Evolutionary conservation across 2,329 filamentous ascomycete species (phyloP).

Genomic region (Talaromyces amestolkiae): DNA sequence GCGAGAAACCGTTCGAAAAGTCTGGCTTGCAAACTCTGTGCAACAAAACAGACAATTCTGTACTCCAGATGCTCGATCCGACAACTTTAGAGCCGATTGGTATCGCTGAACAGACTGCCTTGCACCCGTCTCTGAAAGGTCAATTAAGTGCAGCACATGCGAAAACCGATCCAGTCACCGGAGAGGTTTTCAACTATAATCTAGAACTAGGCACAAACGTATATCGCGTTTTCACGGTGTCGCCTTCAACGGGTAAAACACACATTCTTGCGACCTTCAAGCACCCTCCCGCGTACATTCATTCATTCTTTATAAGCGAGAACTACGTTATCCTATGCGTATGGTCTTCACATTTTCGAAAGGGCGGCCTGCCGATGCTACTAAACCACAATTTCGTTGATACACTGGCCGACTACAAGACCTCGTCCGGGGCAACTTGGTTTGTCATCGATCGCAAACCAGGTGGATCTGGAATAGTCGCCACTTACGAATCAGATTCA

Average conservation of each 20-base stretch:
- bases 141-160: slow-evolving; percentile 69
- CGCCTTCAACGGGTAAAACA: slow-evolving; percentile 61
- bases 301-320: slow-evolving; percentile 72
- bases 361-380: slow-evolving; percentile 59
- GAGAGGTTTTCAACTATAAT: slow-evolving; percentile 80
- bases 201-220: slow-evolving; percentile 59
- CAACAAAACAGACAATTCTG: slow-evolving; percentile 58
- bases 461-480: slow-evolving; percentile 62
- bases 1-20: slow-evolving; percentile 23
- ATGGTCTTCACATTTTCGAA: slow-evolving; percentile 62
- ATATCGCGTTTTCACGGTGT: slow-evolving; percentile 69
- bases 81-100: slow-evolving; percentile 71
- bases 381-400: slow-evolving; percentile 68
- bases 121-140: slow-evolving; percentile 69
- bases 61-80: slow-evolving; percentile 63
- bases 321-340: slow-evolving; percentile 72
- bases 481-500: slow-evolving; percentile 63
- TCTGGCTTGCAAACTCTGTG: slow-evolving; percentile 52
- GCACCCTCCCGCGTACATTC: slow-evolving; percentile 67
- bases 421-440: slow-evolving; percentile 61
- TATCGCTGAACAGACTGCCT: slow-evolving; percentile 55
- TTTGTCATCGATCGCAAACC: slow-evolving; percentile 66
- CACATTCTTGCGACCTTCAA: slow-evolving; percentile 68
- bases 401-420: slow-evolving; percentile 63
- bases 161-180: slow-evolving; percentile 66